These are phyloP conservation scores for Isatis lusitanica DNA, from an alignment of 441 rosid genomes.

Conservation along the genomic window DNA sequence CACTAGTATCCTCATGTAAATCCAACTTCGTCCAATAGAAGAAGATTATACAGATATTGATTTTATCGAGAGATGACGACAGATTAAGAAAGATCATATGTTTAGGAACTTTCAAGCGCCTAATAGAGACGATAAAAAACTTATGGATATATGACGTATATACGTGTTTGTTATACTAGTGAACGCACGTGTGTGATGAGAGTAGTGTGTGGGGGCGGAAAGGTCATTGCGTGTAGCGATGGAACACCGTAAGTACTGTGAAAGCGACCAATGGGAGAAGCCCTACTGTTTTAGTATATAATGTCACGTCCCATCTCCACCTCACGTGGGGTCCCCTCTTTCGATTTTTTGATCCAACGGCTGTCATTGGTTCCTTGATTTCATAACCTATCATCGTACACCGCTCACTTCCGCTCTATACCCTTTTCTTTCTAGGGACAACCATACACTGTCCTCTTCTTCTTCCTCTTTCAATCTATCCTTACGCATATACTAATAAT, in stretches of 20 bases:
- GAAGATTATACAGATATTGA: neutral
- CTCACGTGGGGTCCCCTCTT: conserved; percentile 19
- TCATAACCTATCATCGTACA: conserved; percentile 38
- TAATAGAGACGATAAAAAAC: neutral
- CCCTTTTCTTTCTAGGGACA: conserved; percentile 23
- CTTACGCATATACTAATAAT: neutral
- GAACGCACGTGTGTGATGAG: conserved; percentile 23
- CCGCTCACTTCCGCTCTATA: conserved; percentile 17
- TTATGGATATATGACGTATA: neutral
- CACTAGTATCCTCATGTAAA: neutral
- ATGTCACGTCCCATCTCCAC: conserved; percentile 38
- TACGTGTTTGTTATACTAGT: neutral
- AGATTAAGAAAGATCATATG: neutral
- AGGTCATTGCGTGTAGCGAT: conserved; percentile 32
- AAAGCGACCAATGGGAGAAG: conserved; percentile 35
- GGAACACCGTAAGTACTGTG: conserved; percentile 39
- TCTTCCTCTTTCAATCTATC: neutral
- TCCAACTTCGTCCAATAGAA: neutral
- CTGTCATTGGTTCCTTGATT: conserved; percentile 20
- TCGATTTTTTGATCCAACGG: conserved; percentile 26
- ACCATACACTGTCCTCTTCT: conserved; percentile 32
- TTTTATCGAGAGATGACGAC: neutral
- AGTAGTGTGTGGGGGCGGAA: conserved; percentile 2
- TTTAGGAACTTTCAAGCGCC: neutral
- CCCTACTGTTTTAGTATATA: conserved; percentile 23